phyloP scores from a whole-genome alignment of 768 basidiomycete genomes.

The Pulveroboletus ravenelii region DNA sequence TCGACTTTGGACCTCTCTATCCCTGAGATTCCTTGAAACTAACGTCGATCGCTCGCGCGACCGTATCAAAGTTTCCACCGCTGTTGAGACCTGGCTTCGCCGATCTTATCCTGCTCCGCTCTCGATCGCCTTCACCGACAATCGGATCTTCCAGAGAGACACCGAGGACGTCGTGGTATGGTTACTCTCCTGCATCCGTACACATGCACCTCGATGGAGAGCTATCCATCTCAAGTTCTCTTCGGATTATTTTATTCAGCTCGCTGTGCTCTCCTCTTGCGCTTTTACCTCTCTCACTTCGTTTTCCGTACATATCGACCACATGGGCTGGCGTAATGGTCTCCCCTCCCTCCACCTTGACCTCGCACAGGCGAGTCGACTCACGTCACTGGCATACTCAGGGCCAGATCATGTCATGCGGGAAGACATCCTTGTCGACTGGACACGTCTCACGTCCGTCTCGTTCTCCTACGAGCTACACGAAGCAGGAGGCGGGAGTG shows the following conservation, averaged over 20 bases:
- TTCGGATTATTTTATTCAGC: constrained; percentile 22
- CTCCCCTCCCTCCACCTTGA: constrained; percentile 19
- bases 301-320: constrained; percentile 23
- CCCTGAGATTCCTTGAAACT: constrained; percentile 21
- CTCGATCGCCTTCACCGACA: constrained; percentile 24
- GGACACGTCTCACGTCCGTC: constrained; percentile 23
- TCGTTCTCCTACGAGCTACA: constrained; percentile 22
- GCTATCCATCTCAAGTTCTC: constrained; percentile 24
- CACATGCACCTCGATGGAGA: constrained; percentile 22
- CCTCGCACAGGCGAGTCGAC: constrained; percentile 13
- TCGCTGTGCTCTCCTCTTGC: constrained; percentile 17
- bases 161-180: constrained; percentile 17
- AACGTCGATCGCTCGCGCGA: constrained; percentile 19
- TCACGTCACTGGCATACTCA: constrained; percentile 22
- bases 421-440: constrained; percentile 22
- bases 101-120: constrained; percentile 19
- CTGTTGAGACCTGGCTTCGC: constrained; percentile 22
- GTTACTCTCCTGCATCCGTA: constrained; percentile 17
- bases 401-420: constrained; percentile 20
- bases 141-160: constrained; percentile 24
- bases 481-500: constrained; percentile 23
- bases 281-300: constrained; percentile 19
- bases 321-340: constrained; percentile 26
- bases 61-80: constrained; percentile 7
- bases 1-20: constrained; percentile 25